A percentile compares a stretch with the other conserved stretches of the same genome.
phyloP scores from a whole-genome alignment of 225 moss, liverwort and hornwort species.

The Neckera pumila region DNA sequence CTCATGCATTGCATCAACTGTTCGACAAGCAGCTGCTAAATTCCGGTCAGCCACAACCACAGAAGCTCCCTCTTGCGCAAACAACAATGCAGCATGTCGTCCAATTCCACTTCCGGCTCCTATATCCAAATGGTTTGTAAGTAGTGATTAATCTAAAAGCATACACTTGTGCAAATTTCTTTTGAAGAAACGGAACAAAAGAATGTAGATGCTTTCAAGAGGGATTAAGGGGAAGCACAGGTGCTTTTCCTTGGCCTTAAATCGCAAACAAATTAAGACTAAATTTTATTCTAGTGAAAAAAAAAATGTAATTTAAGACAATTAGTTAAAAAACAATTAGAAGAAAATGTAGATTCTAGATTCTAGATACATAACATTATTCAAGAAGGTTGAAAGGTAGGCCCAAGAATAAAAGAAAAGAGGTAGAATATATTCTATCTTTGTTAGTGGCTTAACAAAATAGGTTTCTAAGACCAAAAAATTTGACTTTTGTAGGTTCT shows the following conservation, averaged over 20 bases:
- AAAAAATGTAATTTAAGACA: background rate
- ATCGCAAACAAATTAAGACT: background rate
- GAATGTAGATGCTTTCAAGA: background rate
- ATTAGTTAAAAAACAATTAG: background rate
- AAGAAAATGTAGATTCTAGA: background rate
- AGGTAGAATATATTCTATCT: background rate
- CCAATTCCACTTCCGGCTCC: slow-evolving; percentile 99
- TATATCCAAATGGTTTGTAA: slow-evolving; percentile 2
- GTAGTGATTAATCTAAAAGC: background rate
- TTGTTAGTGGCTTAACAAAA: background rate
- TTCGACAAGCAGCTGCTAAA: slow-evolving; percentile 73
- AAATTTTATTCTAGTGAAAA: background rate
- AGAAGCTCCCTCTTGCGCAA: slow-evolving; percentile 92
- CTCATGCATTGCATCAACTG: slow-evolving; percentile 89
- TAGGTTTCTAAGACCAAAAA: too few species aligned
- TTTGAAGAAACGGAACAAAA: background rate
- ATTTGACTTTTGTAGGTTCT: too few species aligned
- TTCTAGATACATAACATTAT: background rate
- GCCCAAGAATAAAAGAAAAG: background rate
- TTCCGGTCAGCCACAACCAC: slow-evolving; percentile 75
- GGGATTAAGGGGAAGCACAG: background rate
- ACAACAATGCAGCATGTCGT: slow-evolving; percentile 79
- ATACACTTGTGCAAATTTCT: background rate
- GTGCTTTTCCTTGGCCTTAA: background rate
- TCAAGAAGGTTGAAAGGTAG: background rate